Percentiles rank a stretch among this genome's conserved stretches.
Conservation (phyloP, 129 eudicot species). For the Cynara cardunculus region DNA sequence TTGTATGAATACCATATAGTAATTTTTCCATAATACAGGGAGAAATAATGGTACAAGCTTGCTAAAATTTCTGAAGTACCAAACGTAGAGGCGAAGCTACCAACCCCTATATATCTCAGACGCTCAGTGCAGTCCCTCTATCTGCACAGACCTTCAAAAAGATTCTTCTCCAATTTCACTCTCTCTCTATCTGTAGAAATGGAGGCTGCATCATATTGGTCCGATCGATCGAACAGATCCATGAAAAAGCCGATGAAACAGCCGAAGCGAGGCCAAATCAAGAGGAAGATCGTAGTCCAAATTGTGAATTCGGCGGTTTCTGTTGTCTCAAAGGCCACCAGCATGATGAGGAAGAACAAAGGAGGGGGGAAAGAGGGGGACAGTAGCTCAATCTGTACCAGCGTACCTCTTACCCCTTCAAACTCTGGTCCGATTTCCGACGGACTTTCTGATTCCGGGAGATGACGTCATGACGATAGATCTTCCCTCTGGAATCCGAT, state of each 20-base stretch:
- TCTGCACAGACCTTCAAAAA: neutral
- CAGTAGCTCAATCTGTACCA: neutral
- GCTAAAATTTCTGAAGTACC: neutral
- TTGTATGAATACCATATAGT: neutral
- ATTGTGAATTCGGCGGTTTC: neutral
- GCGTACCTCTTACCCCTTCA: neutral
- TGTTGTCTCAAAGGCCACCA: neutral
- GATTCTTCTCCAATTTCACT: neutral
- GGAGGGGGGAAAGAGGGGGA: neutral
- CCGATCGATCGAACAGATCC: neutral
- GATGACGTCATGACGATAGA: neutral
- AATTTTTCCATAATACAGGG: neutral
- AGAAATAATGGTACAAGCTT: neutral
- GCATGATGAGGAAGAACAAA: neutral
- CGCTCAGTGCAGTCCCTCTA: neutral
- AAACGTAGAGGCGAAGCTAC: neutral
- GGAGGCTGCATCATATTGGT: neutral
- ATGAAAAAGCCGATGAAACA: neutral
- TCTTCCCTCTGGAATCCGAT: neutral
- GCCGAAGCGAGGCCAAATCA: neutral
- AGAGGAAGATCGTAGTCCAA: neutral
- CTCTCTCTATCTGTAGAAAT: neutral
- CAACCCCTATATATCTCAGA: neutral
- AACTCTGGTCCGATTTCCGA: neutral
- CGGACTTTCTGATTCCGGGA: neutral